These are phyloP conservation scores for Raffaelea ambrosiae DNA, from an alignment of 2,329 filamentous ascomycete genomes.

Conservation along the genomic window DNA sequence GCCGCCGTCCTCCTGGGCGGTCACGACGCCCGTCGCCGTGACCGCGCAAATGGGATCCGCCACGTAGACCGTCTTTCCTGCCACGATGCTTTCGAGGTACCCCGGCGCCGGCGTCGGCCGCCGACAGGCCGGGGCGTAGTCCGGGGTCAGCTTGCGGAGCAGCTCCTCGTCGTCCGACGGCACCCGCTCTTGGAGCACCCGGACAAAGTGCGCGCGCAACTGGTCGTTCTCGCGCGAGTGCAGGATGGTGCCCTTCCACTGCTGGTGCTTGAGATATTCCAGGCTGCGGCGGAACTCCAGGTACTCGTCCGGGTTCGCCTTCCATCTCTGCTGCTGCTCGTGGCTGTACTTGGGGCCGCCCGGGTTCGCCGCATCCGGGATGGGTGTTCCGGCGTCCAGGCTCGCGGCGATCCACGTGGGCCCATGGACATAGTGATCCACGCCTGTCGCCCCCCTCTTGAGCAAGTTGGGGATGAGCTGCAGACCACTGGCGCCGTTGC, in stretches of 20 bases:
- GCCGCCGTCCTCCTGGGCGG: too few relatives aligned
- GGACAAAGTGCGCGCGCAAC: slow-evolving; percentile 14
- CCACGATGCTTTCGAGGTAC: slow-evolving; percentile 17
- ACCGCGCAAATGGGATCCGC: slow-evolving; percentile 20
- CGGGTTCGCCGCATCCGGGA: slow-evolving; percentile 5
- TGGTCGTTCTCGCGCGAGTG: slow-evolving; percentile 12
- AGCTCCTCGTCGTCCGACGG: slow-evolving; percentile 23
- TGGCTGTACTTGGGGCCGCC: slow-evolving; percentile 3
- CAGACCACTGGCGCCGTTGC: slow-evolving; percentile 18
- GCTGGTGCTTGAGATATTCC: slow-evolving; percentile 12
- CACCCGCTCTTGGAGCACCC: slow-evolving; percentile 19
- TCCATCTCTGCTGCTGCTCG: slow-evolving; percentile 2
- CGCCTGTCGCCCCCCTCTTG: slow-evolving; percentile 9
- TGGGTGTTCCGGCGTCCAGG: slow-evolving; percentile 16
- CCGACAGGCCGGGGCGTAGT: slow-evolving; percentile 12
- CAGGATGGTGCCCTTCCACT: slow-evolving; percentile 15
- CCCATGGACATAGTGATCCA: slow-evolving; percentile 15
- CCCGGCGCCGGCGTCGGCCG: slow-evolving; percentile 18
- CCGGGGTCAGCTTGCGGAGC: slow-evolving; percentile 16
- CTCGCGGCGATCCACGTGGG: slow-evolving; percentile 15
- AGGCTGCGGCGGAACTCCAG: slow-evolving; percentile 2
- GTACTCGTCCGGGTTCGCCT: slow-evolving; percentile 1
- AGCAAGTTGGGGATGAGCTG: slow-evolving; percentile 20
- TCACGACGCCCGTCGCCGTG: slow-evolving; percentile 22
- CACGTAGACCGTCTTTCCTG: slow-evolving; percentile 21